Conservation (phyloP, 305 asterid genomes). For the Euphrasia arctica region DNA sequence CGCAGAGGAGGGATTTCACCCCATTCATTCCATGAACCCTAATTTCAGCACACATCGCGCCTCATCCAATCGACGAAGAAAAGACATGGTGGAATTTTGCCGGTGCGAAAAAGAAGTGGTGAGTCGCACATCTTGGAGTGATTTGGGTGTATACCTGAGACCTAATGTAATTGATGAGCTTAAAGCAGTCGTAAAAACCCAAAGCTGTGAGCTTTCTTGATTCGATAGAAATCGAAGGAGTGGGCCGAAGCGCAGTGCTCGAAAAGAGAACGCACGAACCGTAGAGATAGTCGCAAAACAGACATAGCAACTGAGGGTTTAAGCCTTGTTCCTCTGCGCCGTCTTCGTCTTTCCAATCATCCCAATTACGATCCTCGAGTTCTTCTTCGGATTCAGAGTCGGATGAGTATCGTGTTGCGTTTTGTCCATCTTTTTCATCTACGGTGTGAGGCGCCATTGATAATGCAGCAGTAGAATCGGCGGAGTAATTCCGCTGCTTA, state of each 20-base stretch:
- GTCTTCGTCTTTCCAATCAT: constrained; percentile 53
- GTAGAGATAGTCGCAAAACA: constrained; percentile 62
- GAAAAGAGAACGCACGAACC: constrained; percentile 49
- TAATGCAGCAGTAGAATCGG: constrained; percentile 11
- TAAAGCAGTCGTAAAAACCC: constrained; percentile 79
- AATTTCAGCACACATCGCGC: too few species aligned
- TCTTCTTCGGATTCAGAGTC: constrained; percentile 41
- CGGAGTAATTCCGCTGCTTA: constrained; percentile 5
- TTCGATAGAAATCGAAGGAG: constrained; percentile 49
- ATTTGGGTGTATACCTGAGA: constrained; percentile 49
- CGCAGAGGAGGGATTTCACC: too few species aligned
- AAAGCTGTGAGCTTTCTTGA: constrained; percentile 47
- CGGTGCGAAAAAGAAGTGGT: too few species aligned
- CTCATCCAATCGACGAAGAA: too few species aligned
- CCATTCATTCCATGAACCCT: too few species aligned
- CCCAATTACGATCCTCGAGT: constrained; percentile 69
- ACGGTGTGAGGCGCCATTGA: constrained; percentile 36
- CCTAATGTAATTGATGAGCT: constrained; percentile 83
- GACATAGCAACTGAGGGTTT: constrained; percentile 47
- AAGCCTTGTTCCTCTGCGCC: constrained; percentile 34
- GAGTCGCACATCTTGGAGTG: too few species aligned
- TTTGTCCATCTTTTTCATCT: constrained; percentile 16
- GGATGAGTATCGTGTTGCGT: constrained; percentile 14
- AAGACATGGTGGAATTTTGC: too few species aligned
- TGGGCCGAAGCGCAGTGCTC: constrained; percentile 71